Evolutionary conservation across 2,329 filamentous ascomycete species (phyloP).

Genomic region (Scedosporium apiospermum): DNA sequence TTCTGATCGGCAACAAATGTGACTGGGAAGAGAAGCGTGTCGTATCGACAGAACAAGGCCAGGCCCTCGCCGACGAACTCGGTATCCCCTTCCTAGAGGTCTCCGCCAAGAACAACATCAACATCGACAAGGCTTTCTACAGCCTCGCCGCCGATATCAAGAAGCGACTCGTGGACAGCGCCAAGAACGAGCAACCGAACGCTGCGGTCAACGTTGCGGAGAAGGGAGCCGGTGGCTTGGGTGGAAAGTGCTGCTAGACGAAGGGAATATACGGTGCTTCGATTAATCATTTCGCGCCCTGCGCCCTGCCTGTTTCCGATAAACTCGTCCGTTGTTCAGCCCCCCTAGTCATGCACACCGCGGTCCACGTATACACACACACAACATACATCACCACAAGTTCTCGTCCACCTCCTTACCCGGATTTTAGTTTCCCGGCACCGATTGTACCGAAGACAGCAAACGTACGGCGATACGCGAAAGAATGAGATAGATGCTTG

Average conservation of each 20-base stretch:
- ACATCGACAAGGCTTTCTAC: constrained; percentile 98
- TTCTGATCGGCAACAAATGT: constrained; percentile 98
- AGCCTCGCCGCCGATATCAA: constrained; percentile 93
- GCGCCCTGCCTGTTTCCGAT: not conserved
- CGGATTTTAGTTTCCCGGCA: no score
- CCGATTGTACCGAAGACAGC: not conserved
- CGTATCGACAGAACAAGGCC: constrained; percentile 85
- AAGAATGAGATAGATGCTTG: not conserved
- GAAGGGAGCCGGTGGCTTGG: constrained; percentile 43
- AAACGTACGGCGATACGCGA: not conserved
- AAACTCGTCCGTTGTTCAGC: not conserved
- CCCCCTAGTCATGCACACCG: not conserved
- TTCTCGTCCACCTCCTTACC: not conserved
- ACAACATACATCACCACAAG: not conserved
- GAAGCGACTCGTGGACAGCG: constrained; percentile 91
- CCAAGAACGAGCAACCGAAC: constrained; percentile 59
- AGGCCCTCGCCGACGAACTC: constrained; percentile 88
- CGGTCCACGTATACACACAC: not conserved
- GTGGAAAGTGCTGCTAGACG: constrained; percentile 69
- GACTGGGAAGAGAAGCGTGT: constrained; percentile 99
- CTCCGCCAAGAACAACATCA: constrained; percentile 98
- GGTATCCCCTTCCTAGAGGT: constrained; percentile 98
- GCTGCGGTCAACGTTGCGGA: constrained; percentile 62
- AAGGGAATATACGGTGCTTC: not conserved
- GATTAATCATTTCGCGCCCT: no score